phyloP scores from a whole-genome alignment of 176 grass and related monocot genomes.

The Chloris gayana region DNA sequence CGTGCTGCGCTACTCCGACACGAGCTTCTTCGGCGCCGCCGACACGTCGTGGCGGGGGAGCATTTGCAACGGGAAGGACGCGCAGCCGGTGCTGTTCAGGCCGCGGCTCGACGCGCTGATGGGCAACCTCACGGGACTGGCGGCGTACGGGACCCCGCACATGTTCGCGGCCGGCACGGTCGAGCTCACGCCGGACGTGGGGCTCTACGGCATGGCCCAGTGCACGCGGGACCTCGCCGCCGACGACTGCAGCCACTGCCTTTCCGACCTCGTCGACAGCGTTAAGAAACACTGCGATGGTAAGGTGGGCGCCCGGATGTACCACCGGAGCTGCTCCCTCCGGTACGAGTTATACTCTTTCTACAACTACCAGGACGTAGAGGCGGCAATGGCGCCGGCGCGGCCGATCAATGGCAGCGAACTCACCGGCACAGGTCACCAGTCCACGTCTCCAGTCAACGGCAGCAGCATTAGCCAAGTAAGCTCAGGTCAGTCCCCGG shows the following conservation, averaged over 20 bases:
- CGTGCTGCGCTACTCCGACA: too few species aligned
- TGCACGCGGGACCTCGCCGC: conserved; percentile 56
- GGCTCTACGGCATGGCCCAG: conserved; percentile 53
- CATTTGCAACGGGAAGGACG: too few species aligned
- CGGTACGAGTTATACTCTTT: conserved; percentile 37
- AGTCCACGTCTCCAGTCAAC: too few species aligned
- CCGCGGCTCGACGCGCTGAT: conserved; percentile 25
- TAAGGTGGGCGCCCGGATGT: neutral
- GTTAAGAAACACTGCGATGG: conserved; percentile 23
- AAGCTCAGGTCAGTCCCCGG: too few species aligned
- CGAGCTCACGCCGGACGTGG: neutral
- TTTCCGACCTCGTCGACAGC: fast-evolving
- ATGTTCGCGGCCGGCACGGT: conserved; percentile 34
- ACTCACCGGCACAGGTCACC: neutral
- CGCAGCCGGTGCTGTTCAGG: neutral
- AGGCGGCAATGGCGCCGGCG: conserved; percentile 31
- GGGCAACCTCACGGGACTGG: conserved; percentile 7
- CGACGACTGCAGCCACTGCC: conserved; percentile 47
- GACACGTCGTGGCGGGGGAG: neutral
- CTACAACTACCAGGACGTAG: conserved; percentile 31
- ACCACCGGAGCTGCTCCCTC: conserved; percentile 33
- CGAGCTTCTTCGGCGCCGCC: neutral
- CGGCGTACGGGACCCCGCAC: conserved; percentile 10
- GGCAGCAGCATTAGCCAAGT: neutral
- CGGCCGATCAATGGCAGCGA: conserved; percentile 1